Evolutionary conservation across 2,329 filamentous ascomycete genomes (phyloP).

Genomic region (Botrytis fragariae): DNA sequence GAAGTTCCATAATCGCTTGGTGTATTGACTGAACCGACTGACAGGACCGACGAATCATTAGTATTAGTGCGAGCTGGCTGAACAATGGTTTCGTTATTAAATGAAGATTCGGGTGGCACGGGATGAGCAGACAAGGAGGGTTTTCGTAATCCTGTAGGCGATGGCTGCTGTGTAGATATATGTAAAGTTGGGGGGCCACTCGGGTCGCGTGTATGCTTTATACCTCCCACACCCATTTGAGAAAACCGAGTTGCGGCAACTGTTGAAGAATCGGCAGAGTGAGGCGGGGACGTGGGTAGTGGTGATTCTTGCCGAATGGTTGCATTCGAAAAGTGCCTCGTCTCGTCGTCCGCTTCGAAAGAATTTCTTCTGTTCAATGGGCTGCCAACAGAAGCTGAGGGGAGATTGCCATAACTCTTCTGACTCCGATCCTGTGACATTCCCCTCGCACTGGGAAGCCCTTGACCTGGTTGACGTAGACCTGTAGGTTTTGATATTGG

Average conservation of each 20-base stretch:
- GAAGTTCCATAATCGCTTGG: constrained; percentile 41
- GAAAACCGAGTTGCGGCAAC: constrained; percentile 35
- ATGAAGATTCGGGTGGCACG: not conserved
- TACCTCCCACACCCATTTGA: constrained; percentile 31
- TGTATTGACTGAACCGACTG: constrained; percentile 32
- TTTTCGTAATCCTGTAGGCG: constrained; percentile 28
- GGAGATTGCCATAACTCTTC: constrained; percentile 38
- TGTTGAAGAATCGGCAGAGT: not conserved
- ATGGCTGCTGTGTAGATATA: constrained; percentile 30
- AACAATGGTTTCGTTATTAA: not conserved
- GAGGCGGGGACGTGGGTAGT: constrained; percentile 21
- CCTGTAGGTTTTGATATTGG: constrained; percentile 42
- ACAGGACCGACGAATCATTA: constrained; percentile 25
- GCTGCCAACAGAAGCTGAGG: constrained; percentile 27
- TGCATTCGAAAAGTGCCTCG: constrained; percentile 47
- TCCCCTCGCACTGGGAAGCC: constrained; percentile 25
- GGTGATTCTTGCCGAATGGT: constrained; percentile 27
- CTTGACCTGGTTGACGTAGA: constrained; percentile 44
- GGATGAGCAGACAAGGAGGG: constrained; percentile 20
- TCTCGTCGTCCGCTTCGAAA: constrained; percentile 54
- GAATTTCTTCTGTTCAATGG: constrained; percentile 42
- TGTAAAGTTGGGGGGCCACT: constrained; percentile 31
- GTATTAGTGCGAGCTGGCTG: constrained; percentile 19
- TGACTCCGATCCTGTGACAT: constrained; percentile 24
- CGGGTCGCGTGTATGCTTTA: constrained; percentile 23